Conservation (phyloP, 768 basidiomycete species). For the Tylopilus sp. region DNA sequence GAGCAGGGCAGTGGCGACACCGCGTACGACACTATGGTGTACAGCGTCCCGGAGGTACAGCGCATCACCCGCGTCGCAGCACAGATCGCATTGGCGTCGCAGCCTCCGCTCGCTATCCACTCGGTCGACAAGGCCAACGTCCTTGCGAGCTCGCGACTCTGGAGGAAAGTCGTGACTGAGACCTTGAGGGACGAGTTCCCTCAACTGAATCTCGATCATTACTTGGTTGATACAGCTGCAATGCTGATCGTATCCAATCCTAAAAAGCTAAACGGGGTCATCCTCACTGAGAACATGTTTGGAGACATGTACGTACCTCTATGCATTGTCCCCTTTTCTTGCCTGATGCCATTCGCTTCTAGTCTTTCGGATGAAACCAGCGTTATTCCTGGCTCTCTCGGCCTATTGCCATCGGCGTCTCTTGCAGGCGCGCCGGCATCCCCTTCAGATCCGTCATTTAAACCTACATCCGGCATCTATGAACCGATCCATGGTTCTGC, state of each 20-base stretch:
- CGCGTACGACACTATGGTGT: constrained; percentile 93
- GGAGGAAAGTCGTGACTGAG: constrained; percentile 91
- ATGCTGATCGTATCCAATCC: constrained; percentile 94
- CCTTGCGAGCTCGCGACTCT: constrained; percentile 88
- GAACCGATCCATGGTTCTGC: constrained; percentile 97
- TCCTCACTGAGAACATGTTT: constrained; percentile 94
- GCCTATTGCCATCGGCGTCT: constrained; percentile 93
- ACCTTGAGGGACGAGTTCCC: constrained; percentile 84
- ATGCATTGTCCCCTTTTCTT: not conserved
- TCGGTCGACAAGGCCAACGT: constrained; percentile 99
- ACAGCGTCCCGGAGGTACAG: constrained; percentile 87
- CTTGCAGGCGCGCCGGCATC: constrained; percentile 82
- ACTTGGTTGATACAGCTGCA: constrained; percentile 92
- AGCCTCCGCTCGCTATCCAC: constrained; percentile 86
- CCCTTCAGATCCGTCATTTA: constrained; percentile 52
- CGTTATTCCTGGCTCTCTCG: constrained; percentile 96
- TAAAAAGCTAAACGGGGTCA: constrained; percentile 89
- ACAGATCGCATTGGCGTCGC: constrained; percentile 76
- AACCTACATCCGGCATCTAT: constrained; percentile 84
- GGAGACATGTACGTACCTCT: constrained; percentile 82
- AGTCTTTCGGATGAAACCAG: constrained; percentile 96
- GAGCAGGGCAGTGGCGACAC: constrained; percentile 71
- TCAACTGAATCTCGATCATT: constrained; percentile 82
- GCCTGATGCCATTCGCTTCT: constrained; percentile 4
- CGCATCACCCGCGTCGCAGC: constrained; percentile 95